Percentiles rank a stretch among this genome's conserved stretches.
These are phyloP conservation scores for Flammula alnicola DNA, from an alignment of 1,284 basidiomycete genomes.

Conservation along the genomic window DNA sequence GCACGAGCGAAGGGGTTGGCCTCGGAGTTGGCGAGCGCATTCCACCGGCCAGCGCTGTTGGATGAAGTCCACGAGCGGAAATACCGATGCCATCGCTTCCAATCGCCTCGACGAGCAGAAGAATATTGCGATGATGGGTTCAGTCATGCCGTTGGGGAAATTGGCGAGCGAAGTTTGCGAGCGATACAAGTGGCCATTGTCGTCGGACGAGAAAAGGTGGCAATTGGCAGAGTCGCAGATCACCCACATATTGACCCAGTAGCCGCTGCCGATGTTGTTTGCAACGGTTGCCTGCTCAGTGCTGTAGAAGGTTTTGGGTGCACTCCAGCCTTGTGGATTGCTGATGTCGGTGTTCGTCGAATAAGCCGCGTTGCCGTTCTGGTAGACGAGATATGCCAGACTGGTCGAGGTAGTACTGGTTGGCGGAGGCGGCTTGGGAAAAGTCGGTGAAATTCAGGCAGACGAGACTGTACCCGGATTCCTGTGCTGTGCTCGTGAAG, in stretches of 20 bases:
- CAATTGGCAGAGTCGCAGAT: slow-evolving; percentile 20
- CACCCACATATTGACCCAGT: slow-evolving; percentile 25
- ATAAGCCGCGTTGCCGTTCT: slow-evolving; percentile 19
- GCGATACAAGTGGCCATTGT: slow-evolving; percentile 23
- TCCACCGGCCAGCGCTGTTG: slow-evolving; percentile 16
- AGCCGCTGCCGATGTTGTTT: slow-evolving; percentile 16
- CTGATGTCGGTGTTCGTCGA: slow-evolving; percentile 19
- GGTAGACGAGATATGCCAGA: slow-evolving; percentile 18
- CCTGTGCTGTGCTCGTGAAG: slow-evolving; percentile 13
- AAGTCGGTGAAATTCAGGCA: slow-evolving; percentile 19
- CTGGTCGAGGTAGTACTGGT: slow-evolving; percentile 13
- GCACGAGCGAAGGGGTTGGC: slow-evolving; percentile 19
- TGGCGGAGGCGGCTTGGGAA: slow-evolving; percentile 5
- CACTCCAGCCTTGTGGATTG: slow-evolving; percentile 17
- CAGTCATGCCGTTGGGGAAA: slow-evolving; percentile 19
- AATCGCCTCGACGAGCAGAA: slow-evolving; percentile 21
- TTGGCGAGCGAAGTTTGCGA: slow-evolving; percentile 18
- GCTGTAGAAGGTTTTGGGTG: slow-evolving; percentile 15
- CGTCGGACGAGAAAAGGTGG: slow-evolving; percentile 23
- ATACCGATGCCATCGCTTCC: slow-evolving; percentile 15
- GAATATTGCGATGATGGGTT: slow-evolving; percentile 18
- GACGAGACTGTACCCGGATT: slow-evolving; percentile 15
- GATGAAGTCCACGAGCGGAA: slow-evolving; percentile 22
- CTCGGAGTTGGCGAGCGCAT: slow-evolving; percentile 12
- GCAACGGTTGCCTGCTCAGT: slow-evolving; percentile 3